These are phyloP conservation scores for Bryoerythrophyllum caledonicum DNA, from an alignment of 225 moss, liverwort and hornwort species.

Conservation along the genomic window DNA sequence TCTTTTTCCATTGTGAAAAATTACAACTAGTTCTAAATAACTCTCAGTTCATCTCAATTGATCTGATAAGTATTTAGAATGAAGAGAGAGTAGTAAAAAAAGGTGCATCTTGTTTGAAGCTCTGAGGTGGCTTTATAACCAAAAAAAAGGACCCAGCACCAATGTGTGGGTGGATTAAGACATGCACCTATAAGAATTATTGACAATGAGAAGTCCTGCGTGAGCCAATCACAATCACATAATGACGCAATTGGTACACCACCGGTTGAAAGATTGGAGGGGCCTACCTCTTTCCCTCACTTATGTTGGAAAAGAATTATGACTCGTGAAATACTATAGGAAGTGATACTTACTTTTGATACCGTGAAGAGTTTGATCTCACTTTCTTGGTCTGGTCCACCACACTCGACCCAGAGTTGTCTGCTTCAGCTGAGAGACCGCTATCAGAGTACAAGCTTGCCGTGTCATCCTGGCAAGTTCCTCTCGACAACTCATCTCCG, in stretches of 20 bases:
- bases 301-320: too few species aligned
- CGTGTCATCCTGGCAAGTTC: constrained; percentile 42
- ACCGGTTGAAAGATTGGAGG: neutral
- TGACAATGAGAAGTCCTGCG: neutral
- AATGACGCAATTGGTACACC: neutral
- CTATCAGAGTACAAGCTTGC: constrained; percentile 55
- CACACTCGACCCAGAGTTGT: constrained; percentile 33
- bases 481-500: constrained; percentile 20
- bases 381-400: constrained; percentile 38
- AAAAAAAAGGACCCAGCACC: neutral
- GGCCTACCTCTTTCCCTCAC: too few species aligned
- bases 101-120: too few species aligned
- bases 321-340: too few species aligned
- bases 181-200: neutral
- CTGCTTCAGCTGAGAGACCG: constrained; percentile 50
- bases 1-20: too few species aligned
- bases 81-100: too few species aligned
- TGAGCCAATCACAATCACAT: constrained; percentile 6
- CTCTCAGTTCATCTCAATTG: too few species aligned
- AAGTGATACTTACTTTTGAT: constrained; percentile 34
- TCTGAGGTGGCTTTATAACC: too few species aligned
- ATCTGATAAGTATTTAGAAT: too few species aligned
- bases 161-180: neutral
- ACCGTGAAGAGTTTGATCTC: constrained; percentile 31
- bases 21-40: too few species aligned